Evolutionary conservation across 768 basidiomycete genomes (phyloP).

Genomic region (Tulasnella sp.): DNA sequence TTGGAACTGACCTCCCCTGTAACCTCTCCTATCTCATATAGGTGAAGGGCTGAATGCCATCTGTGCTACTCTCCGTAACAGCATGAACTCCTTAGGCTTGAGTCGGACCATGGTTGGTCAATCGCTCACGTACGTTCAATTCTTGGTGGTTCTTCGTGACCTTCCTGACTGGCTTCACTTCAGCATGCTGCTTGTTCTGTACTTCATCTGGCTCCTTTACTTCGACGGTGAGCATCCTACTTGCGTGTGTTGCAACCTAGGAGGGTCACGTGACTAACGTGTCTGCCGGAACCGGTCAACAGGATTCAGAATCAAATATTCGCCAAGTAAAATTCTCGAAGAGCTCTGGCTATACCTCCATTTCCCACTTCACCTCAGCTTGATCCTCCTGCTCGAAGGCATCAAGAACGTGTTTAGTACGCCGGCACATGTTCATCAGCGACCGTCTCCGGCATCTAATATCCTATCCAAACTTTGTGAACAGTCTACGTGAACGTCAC

Average conservation of each 20-base stretch:
- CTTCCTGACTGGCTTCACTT: not conserved
- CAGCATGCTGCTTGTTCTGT: not conserved
- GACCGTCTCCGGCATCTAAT: not conserved
- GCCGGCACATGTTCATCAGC: not conserved
- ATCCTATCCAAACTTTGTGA: not conserved
- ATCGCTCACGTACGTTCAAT: not conserved
- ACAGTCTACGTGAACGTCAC: not conserved
- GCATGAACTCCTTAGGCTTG: constrained; percentile 8
- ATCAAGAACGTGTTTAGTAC: not conserved
- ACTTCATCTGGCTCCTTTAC: constrained; percentile 11
- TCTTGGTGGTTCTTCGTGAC: not conserved
- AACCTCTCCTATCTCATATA: not conserved
- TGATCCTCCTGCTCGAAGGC: constrained; percentile 6
- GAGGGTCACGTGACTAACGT: not conserved
- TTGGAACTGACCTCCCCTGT: not conserved
- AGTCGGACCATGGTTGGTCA: not conserved
- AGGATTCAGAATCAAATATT: not conserved
- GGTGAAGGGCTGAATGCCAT: constrained; percentile 5
- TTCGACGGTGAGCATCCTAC: not conserved
- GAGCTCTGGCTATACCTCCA: constrained; percentile 13
- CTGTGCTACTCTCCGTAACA: not conserved
- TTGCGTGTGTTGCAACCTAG: not conserved
- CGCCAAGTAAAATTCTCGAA: not conserved
- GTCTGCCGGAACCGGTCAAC: not conserved
- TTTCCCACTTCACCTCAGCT: not conserved